Percentiles rank a stretch among this genome's conserved stretches.
These are phyloP conservation scores for Neurospora sp. DNA, from an alignment of 495 filamentous ascomycete genomes.

Conservation along the genomic window DNA sequence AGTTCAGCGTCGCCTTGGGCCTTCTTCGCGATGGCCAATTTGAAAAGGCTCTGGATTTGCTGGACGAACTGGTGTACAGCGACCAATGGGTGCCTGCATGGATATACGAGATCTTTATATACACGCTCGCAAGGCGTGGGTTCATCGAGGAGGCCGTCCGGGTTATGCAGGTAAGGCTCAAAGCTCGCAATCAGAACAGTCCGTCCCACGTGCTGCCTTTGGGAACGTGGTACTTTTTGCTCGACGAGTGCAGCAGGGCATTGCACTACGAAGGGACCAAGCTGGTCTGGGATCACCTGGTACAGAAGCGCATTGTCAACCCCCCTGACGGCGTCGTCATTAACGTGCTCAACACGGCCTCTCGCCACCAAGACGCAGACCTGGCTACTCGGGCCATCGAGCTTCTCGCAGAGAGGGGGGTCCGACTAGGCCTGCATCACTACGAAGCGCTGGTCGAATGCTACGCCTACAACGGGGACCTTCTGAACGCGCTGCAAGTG, in stretches of 20 bases:
- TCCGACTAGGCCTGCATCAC: constrained; percentile 49
- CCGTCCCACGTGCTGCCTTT: constrained; percentile 30
- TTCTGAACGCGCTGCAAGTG: constrained; percentile 47
- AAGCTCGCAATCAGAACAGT: constrained; percentile 28
- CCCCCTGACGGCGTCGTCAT: constrained; percentile 55
- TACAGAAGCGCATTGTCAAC: constrained; percentile 53
- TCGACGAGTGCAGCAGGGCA: constrained; percentile 54
- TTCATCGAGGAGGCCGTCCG: constrained; percentile 68
- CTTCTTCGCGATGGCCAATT: constrained; percentile 69
- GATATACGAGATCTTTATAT: constrained; percentile 67
- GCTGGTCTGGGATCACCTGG: constrained; percentile 47
- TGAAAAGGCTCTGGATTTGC: constrained; percentile 67
- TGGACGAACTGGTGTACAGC: constrained; percentile 54
- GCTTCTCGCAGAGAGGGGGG: constrained; percentile 41
- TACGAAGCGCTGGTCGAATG: constrained; percentile 68
- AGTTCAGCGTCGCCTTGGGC: constrained; percentile 59
- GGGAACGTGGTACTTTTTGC: constrained; percentile 54
- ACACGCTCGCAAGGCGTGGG: constrained; percentile 53
- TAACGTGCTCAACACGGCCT: constrained; percentile 59
- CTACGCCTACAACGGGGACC: constrained; percentile 47
- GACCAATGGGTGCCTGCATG: constrained; percentile 50
- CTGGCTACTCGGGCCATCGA: constrained; percentile 60
- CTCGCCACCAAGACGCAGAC: constrained; percentile 50
- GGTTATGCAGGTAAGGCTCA: constrained; percentile 46
- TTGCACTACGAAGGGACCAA: constrained; percentile 33